phyloP scores from a whole-genome alignment of 2,329 filamentous ascomycete species.

The Pyricularia sp. region DNA sequence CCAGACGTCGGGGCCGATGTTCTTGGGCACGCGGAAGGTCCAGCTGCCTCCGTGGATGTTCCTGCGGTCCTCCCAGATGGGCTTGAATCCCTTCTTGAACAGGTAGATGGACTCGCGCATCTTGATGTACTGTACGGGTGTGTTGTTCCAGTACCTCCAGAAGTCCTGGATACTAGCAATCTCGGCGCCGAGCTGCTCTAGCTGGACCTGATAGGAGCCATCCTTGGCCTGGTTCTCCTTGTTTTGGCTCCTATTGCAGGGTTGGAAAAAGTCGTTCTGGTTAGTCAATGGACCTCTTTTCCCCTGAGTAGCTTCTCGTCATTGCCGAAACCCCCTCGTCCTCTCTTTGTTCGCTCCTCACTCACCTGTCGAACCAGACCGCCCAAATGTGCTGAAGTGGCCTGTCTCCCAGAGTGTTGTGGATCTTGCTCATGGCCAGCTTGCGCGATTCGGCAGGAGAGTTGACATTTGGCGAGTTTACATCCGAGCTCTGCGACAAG shows the following conservation, averaged over 20 bases:
- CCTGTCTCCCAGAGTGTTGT: constrained; percentile 62
- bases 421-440: constrained; percentile 75
- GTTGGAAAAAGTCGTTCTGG: not conserved
- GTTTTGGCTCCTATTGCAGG: constrained; percentile 22
- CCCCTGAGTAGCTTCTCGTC: not conserved
- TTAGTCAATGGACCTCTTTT: not conserved
- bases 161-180: constrained; percentile 80
- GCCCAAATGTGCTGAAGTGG: constrained; percentile 75
- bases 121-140: constrained; percentile 65
- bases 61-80: constrained; percentile 77
- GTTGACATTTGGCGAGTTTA: constrained; percentile 49
- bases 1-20: constrained; percentile 65
- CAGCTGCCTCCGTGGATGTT: constrained; percentile 81
- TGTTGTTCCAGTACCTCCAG: constrained; percentile 76
- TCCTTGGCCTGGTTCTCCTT: constrained; percentile 33
- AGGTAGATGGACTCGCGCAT: constrained; percentile 71
- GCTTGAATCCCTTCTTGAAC: constrained; percentile 69
- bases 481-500: constrained; percentile 48
- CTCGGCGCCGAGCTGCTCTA: constrained; percentile 53
- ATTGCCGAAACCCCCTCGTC: not conserved
- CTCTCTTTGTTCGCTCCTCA: not conserved
- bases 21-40: constrained; percentile 85
- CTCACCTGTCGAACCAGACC: constrained; percentile 56
- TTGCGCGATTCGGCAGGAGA: constrained; percentile 67
- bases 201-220: constrained; percentile 39